These are phyloP conservation scores for Paramarasmius palmivorus DNA, from an alignment of 1,284 basidiomycete species.

Conservation along the genomic window DNA sequence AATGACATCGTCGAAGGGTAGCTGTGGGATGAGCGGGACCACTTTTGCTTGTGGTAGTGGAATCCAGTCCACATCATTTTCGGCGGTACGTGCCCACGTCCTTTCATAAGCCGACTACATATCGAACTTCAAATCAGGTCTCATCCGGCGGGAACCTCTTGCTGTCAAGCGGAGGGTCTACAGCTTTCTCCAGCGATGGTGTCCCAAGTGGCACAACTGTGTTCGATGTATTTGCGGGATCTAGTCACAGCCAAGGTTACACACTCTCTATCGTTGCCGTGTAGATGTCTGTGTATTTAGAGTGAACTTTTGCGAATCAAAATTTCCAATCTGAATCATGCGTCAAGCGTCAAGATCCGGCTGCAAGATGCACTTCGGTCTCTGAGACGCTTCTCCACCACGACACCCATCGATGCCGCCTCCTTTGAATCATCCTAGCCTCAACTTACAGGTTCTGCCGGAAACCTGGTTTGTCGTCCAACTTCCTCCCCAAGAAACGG, in stretches of 20 bases:
- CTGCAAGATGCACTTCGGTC: too few species aligned
- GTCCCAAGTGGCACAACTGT: constrained; percentile 55
- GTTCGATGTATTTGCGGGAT: constrained; percentile 51
- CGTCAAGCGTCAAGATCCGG: too few species aligned
- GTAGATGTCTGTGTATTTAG: background rate
- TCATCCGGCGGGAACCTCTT: constrained; percentile 48
- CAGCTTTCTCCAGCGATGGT: constrained; percentile 50
- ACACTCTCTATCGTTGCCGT: constrained; percentile 40
- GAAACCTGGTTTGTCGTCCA: constrained; percentile 62
- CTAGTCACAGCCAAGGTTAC: constrained; percentile 41
- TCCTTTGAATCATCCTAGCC: constrained; percentile 42
- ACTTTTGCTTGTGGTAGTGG: constrained; percentile 46
- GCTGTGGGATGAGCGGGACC: constrained; percentile 44
- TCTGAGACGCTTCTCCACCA: too few species aligned
- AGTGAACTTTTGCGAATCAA: background rate
- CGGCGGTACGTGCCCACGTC: constrained; percentile 39
- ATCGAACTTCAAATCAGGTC: constrained; percentile 33
- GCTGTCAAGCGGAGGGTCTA: constrained; percentile 52
- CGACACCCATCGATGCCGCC: constrained; percentile 61
- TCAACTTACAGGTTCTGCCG: constrained; percentile 53
- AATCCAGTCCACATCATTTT: constrained; percentile 48
- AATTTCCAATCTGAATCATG: too few species aligned
- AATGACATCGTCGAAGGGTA: constrained; percentile 51
- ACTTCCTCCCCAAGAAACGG: constrained; percentile 31
- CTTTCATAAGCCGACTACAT: constrained; percentile 2